Percentiles rank a stretch among this genome's conserved stretches.
Conservation (phyloP, 2,329 filamentous ascomycete genomes). For the Phialemoniopsis sp. region DNA sequence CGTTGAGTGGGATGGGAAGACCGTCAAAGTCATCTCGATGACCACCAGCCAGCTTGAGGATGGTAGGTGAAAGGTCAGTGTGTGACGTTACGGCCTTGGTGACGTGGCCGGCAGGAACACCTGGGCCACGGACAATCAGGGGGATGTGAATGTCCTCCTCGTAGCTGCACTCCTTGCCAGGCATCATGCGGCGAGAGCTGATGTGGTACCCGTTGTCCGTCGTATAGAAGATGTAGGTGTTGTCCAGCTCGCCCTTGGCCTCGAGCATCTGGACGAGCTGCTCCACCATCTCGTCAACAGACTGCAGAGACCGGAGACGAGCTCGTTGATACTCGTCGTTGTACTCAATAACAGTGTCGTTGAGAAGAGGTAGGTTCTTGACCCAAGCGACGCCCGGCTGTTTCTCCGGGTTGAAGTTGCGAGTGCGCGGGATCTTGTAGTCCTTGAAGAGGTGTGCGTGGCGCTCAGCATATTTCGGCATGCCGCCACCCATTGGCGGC, state of each 20-base stretch:
- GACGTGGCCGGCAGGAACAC: constrained; percentile 35
- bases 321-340: constrained; percentile 42
- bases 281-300: constrained; percentile 49
- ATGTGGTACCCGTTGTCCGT: constrained; percentile 58
- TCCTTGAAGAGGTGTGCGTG: constrained; percentile 60
- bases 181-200: constrained; percentile 51
- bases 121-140: constrained; percentile 56
- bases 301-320: constrained; percentile 48
- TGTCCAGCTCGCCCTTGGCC: constrained; percentile 54
- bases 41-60: constrained; percentile 40
- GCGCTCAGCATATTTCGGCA: constrained; percentile 45
- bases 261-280: constrained; percentile 38
- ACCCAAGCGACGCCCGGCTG: constrained; percentile 42
- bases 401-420: constrained; percentile 54
- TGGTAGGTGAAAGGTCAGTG: constrained; percentile 58
- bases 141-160: constrained; percentile 58
- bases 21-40: constrained; percentile 54
- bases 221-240: constrained; percentile 55
- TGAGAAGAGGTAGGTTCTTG: constrained; percentile 31
- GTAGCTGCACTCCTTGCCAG: constrained; percentile 53
- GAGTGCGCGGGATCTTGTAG: constrained; percentile 29
- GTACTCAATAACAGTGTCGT: constrained; percentile 29
- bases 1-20: constrained; percentile 39
- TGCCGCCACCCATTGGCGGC: constrained; percentile 35
- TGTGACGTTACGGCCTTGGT: constrained; percentile 53